Base-by-base conservation (phyloP, 148 eudicot species). In the Heliosperma pusillum region DNA sequence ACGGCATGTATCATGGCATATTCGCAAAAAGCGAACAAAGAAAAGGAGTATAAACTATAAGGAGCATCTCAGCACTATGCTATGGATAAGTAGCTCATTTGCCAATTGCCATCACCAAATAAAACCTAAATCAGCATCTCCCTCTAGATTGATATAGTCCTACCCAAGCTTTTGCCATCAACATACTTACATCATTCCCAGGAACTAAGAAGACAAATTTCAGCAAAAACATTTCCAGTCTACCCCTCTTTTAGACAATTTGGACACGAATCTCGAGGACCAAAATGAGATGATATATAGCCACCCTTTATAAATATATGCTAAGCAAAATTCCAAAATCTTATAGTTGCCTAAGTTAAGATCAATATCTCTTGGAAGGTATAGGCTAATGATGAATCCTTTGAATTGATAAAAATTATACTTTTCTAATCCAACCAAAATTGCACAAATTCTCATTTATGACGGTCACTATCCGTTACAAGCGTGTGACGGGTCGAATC, bases 41-140 rank as follows among this genome's bases (percentile, higher is more conserved):
- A 5, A 40, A 25, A 17, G 19, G 19, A 24, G 17, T 36, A 65
- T 25, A 10, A 36, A 66, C n/a, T n/a, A n/a, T n/a, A n/a, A n/a
- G n/a, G 70, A 36, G 20, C 47, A 33, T 36, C 24, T 66, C 70
- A 40, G n/a, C n/a, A 66, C 47, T 19, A 36, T 33, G 22, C 53
- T 47, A 33, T 47, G 16, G n/a, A n/a, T n/a, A n/a, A n/a, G 12
- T 47, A 10, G 53, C 22, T 45, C 24, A 1, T 33, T 66, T 36
- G 50, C n/a, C n/a, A n/a, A n/a, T n/a, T n/a, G n/a, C 22, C 25
- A 66, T 66, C 70, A 66, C 70, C 44, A 16, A 63, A 63, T 29
- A 27, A 63, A 59, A 20, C 26, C 13, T 59, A 57, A 57, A 5
- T 57, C 61, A 20, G 22, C 24, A 1, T 47, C 53, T 10, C 53